phyloP scores from a whole-genome alignment of 768 basidiomycete species.

The Lentinula guzmanii region DNA sequence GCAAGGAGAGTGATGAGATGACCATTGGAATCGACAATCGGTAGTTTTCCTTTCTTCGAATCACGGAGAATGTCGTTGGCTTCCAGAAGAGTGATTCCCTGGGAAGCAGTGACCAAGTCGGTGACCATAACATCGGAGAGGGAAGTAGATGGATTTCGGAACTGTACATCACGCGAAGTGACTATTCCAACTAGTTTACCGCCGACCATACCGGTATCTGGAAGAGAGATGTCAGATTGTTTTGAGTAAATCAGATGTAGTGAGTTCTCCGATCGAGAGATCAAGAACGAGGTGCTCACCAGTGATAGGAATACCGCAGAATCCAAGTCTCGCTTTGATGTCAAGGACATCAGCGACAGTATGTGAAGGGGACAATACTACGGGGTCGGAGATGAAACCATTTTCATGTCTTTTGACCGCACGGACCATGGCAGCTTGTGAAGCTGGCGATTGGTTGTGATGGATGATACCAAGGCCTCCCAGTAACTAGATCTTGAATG shows the following conservation, averaged over 20 bases:
- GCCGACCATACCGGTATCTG: conserved; percentile 83
- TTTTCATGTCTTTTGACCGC: conserved; percentile 98
- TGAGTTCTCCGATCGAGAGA: conserved; percentile 25
- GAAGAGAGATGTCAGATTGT: conserved; percentile 16
- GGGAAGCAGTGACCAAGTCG: conserved; percentile 74
- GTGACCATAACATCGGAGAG: conserved; percentile 88
- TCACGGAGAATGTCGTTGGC: conserved; percentile 94
- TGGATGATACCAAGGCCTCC: conserved; percentile 99
- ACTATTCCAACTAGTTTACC: conserved; percentile 96
- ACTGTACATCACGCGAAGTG: conserved; percentile 94
- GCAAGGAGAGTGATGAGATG: conserved; percentile 81
- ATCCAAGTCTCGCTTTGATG: conserved; percentile 88
- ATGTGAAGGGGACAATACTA: conserved; percentile 76
- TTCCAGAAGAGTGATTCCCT: conserved; percentile 85
- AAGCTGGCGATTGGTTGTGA: conserved; percentile 81
- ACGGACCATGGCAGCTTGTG: conserved; percentile 95
- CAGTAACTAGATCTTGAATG: conserved; percentile 48
- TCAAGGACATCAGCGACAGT: conserved; percentile 86
- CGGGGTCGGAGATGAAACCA: conserved; percentile 94
- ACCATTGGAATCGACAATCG: conserved; percentile 65
- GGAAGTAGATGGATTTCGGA: conserved; percentile 60
- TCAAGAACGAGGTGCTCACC: conserved; percentile 48
- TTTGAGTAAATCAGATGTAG: background rate
- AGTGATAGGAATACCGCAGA: conserved; percentile 96
- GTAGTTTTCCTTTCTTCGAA: conserved; percentile 97